Evolutionary conservation across 148 eudicot species (phyloP), one percentile per base, ranked within the genome.

Genomic region (Agrostemma githago): DNA sequence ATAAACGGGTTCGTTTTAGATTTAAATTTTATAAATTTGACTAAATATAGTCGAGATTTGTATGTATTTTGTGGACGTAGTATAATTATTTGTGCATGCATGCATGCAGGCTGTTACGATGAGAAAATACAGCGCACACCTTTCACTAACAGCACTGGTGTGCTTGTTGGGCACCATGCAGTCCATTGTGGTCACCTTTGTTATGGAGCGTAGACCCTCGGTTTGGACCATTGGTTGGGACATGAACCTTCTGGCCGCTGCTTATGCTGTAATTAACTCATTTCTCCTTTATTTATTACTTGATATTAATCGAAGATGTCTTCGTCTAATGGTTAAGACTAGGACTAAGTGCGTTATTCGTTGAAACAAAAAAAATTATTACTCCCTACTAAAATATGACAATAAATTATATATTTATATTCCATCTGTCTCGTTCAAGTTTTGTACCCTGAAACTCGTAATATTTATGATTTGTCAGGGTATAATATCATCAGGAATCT

Each of bases 171-270:
- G 97, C 2, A 92, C 97, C 68, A 78, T 92, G n/a, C 97, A 92
- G 80, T 88, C 97, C 5, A 84, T 84, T 74, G 91, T 78, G 19
- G 91, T 92, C 40, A 92, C 97, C 16, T 83, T 92, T 75, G 88
- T 83, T 15, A 88, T 88, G 95, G 97, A 92, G 66, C 97, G 87
- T 76, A 87, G 72, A 64, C 71, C 90, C 56, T 76, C 84, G 73
- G 89, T 74, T 66, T 92, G 95, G 97, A 48, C 76, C 34, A 92
- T 92, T 80, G 95, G 97, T 9, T 92, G 82, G 85, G 95, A 92
- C 84, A 89, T 90, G 92, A 92, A 92, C 79, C 88, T 92, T 26
- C 85, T 92, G 42, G 95, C 97, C 73, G 97, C 97, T 72, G 95
- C 97, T 80, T 93, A 93, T 76, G 97, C 98, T 61, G 98, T 93